Conservation (phyloP, 805 yeast species). For the Candida sphagnicola region DNA sequence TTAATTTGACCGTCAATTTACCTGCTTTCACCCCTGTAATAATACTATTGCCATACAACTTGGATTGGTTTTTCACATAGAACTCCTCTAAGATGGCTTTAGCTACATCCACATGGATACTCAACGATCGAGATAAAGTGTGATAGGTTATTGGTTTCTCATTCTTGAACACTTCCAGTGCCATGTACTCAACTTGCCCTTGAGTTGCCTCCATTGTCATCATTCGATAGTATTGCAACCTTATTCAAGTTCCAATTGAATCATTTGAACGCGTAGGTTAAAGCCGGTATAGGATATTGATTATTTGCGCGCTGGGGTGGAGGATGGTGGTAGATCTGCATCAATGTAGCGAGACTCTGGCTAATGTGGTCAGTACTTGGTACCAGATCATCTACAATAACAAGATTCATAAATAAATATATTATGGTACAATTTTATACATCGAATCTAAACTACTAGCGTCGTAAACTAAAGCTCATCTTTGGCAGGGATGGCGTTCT, state of each 20-base stretch:
- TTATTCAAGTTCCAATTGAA: background rate
- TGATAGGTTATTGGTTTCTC: constrained; percentile 36
- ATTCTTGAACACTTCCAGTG: constrained; percentile 20
- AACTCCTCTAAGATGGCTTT: constrained; percentile 37
- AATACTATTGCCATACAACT: constrained; percentile 38
- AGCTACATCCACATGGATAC: constrained; percentile 35
- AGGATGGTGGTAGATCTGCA: too few relatives aligned
- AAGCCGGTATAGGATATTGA: too few relatives aligned
- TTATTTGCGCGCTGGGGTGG: too few relatives aligned
- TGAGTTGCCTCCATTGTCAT: constrained; percentile 32
- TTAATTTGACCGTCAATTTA: constrained; percentile 15
- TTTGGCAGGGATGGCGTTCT: constrained; percentile 7
- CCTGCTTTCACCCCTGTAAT: constrained; percentile 32
- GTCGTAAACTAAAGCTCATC: constrained; percentile 14
- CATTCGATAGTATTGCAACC: background rate
- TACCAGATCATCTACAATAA: too few relatives aligned
- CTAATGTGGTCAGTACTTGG: background rate
- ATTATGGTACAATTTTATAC: too few relatives aligned
- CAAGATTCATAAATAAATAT: too few relatives aligned
- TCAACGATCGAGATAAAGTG: constrained; percentile 35
- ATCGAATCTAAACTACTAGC: too few relatives aligned
- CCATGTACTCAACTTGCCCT: constrained; percentile 26
- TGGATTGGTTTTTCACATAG: constrained; percentile 29
- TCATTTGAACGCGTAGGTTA: background rate
- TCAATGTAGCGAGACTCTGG: too few relatives aligned